Percentiles rank a stretch among this genome's conserved stretches.
These are phyloP conservation scores for Vitis hybrid DNA, from an alignment of 177 flowering plant species.

Conservation along the genomic window DNA sequence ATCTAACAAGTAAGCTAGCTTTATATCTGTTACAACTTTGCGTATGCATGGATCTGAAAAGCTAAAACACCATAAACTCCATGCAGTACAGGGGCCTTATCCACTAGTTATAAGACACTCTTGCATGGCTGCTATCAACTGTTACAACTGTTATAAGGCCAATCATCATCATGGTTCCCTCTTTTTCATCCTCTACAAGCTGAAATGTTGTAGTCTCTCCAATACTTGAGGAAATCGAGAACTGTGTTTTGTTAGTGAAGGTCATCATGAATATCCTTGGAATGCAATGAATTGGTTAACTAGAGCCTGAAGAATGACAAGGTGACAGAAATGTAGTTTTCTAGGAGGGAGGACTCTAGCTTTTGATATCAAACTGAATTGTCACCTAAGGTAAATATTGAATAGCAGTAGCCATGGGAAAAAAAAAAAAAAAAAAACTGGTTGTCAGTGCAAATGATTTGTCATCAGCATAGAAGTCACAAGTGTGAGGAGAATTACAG, in stretches of 20 bases:
- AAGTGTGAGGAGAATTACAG: constrained; percentile 4
- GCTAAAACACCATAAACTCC: too few species aligned
- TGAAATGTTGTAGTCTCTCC: too few species aligned
- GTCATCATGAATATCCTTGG: background rate
- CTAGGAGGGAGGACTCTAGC: background rate
- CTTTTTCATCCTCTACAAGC: too few species aligned
- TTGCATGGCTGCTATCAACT: too few species aligned
- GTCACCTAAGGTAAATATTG: background rate
- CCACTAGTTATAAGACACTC: too few species aligned
- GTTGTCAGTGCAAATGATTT: background rate
- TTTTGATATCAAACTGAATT: background rate
- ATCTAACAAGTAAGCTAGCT: background rate
- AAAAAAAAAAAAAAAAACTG: background rate
- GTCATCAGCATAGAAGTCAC: background rate
- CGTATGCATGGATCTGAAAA: too few species aligned
- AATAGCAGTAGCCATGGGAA: background rate
- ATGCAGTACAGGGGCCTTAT: too few species aligned
- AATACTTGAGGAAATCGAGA: too few species aligned
- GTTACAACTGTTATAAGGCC: too few species aligned
- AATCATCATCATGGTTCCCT: too few species aligned
- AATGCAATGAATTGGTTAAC: background rate
- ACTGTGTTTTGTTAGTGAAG: too few species aligned
- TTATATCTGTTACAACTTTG: too few species aligned
- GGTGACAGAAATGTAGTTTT: background rate
- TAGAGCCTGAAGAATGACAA: background rate